A percentile compares a stretch with the other conserved stretches of the same genome.
Evolutionary conservation across 169 alveolate genomes (phyloP).

Genomic region (Pseudocohnilembus persalinus): DNA sequence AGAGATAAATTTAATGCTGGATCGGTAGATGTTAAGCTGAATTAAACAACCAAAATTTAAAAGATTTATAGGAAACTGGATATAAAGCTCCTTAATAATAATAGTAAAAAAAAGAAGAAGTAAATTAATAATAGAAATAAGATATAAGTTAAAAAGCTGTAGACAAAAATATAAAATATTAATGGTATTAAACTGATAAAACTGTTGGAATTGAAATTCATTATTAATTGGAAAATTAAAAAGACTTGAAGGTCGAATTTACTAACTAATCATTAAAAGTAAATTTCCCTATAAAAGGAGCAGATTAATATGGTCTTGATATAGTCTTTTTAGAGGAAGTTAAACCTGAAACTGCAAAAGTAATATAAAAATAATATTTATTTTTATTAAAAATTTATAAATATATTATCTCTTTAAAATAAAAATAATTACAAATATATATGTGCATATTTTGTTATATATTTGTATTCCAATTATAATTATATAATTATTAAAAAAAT

Average conservation of each 20-base stretch:
- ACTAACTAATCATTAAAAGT: constrained; percentile 10
- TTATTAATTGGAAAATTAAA: constrained; percentile 6
- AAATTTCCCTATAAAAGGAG: constrained; percentile 29
- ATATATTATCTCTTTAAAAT: too few species aligned
- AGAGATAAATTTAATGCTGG: constrained; percentile 5
- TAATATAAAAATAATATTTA: not conserved
- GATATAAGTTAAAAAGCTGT: constrained; percentile 3
- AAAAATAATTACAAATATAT: too few species aligned
- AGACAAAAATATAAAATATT: constrained; percentile 16
- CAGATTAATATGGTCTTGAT: constrained; percentile 18
- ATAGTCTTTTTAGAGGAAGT: constrained; percentile 40
- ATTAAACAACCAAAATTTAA: not conserved
- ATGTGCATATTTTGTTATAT: too few species aligned
- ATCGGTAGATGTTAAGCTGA: constrained; percentile 36
- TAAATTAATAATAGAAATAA: not conserved
- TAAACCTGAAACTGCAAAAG: constrained; percentile 28
- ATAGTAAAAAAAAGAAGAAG: not conserved
- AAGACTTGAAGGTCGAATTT: constrained; percentile 25
- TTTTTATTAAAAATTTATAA: too few species aligned
- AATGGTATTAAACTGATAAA: constrained; percentile 42
- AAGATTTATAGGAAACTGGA: not conserved
- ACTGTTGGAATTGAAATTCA: constrained; percentile 45
- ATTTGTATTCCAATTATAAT: too few species aligned
- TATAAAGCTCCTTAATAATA: not conserved
- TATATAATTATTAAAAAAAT: too few species aligned